Conservation (phyloP, 352 stramenopile species). For the Globisporangium nunn region DNA sequence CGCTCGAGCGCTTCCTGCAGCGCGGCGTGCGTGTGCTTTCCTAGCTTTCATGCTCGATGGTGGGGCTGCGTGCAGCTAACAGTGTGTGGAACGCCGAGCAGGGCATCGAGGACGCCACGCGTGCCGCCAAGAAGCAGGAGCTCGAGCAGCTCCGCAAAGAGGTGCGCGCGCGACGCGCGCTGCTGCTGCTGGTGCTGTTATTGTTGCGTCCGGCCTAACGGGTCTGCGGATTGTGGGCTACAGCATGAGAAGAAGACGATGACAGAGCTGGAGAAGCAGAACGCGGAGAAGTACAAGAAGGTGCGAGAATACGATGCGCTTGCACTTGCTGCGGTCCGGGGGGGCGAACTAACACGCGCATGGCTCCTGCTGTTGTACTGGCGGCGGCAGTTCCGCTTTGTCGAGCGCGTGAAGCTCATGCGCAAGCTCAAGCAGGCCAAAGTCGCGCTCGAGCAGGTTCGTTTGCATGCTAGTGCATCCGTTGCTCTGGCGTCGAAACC, state of each 20-base stretch:
- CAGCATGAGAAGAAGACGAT: slow-evolving; percentile 42
- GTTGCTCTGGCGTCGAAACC: too few relatives aligned
- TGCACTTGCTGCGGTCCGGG: background rate
- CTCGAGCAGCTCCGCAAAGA: slow-evolving; percentile 40
- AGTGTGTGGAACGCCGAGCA: slow-evolving; percentile 4
- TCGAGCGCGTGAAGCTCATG: slow-evolving; percentile 82
- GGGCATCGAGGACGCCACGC: slow-evolving; percentile 34
- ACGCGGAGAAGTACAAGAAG: slow-evolving; percentile 77
- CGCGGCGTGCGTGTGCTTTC: slow-evolving; percentile 31
- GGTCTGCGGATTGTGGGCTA: background rate
- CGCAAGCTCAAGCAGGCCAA: slow-evolving; percentile 66
- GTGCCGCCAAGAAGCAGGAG: slow-evolving; percentile 40
- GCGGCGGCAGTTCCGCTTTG: slow-evolving; percentile 54
- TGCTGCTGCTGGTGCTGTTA: background rate
- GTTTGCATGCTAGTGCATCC: background rate
- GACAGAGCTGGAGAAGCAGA: slow-evolving; percentile 57
- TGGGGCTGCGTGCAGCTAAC: background rate
- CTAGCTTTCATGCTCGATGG: background rate
- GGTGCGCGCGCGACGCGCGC: slow-evolving; percentile 10
- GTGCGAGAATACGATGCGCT: slow-evolving; percentile 15
- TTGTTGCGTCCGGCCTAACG: too few relatives aligned
- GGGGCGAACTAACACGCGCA: background rate
- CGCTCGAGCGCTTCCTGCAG: slow-evolving; percentile 72
- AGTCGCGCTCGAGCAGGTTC: slow-evolving; percentile 37
- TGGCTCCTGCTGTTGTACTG: background rate